A percentile compares a stretch with the other conserved stretches of the same genome.
Evolutionary conservation across 768 basidiomycete genomes (phyloP).

Genomic region (Tricholoma flavovirens): DNA sequence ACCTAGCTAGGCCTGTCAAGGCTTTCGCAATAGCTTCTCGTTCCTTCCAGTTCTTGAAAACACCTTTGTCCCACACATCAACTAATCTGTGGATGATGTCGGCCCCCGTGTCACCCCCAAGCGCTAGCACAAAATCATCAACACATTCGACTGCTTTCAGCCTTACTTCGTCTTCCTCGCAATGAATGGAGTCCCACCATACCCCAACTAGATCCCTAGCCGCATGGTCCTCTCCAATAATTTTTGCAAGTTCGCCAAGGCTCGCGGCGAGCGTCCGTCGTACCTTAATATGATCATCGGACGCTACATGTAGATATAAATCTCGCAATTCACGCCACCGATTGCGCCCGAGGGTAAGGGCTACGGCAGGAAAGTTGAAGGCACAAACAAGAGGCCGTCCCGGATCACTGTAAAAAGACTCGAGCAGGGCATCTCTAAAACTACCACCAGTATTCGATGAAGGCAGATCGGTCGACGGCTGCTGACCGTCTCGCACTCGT

Average conservation of each 20-base stretch:
- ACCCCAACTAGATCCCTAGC: constrained; percentile 63
- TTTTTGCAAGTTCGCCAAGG: constrained; percentile 81
- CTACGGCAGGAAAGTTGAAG: constrained; percentile 90
- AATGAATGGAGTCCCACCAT: constrained; percentile 56
- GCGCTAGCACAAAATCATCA: constrained; percentile 46
- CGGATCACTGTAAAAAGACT: constrained; percentile 55
- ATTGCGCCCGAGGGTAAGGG: constrained; percentile 67
- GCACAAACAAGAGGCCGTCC: constrained; percentile 75
- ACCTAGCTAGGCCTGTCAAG: constrained; percentile 41
- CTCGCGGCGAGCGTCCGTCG: constrained; percentile 81
- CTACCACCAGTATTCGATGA: not conserved
- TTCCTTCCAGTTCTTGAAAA: constrained; percentile 72
- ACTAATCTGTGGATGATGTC: constrained; percentile 41
- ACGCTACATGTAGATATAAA: constrained; percentile 60
- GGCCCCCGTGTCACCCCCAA: constrained; percentile 44
- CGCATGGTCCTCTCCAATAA: constrained; percentile 70
- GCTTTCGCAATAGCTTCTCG: constrained; percentile 62
- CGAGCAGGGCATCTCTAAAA: constrained; percentile 19
- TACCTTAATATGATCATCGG: constrained; percentile 57
- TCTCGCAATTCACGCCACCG: constrained; percentile 73
- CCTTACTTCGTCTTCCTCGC: constrained; percentile 65
- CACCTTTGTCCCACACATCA: constrained; percentile 50
- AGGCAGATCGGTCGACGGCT: constrained; percentile 14
- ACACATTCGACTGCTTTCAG: constrained; percentile 66
- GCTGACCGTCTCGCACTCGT: constrained; percentile 34